Percentiles rank a stretch among this genome's conserved stretches.
Evolutionary conservation across 108 stramenopile genomes (phyloP).

Genomic region (Pseudonitzschia multistriata): DNA sequence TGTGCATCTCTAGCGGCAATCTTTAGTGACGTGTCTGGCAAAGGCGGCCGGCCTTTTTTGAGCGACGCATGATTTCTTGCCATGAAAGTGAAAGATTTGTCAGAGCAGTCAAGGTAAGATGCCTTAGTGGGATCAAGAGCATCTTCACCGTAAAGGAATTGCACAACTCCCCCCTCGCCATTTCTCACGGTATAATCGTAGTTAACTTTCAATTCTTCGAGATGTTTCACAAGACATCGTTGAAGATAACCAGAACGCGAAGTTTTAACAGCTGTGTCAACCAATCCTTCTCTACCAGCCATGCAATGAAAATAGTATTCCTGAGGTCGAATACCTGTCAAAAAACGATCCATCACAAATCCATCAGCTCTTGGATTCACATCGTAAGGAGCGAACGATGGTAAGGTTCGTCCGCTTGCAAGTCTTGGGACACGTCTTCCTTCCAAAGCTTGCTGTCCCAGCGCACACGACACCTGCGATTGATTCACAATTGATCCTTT

Average conservation of each 20-base stretch:
- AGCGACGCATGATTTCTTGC: slow-evolving; percentile 87
- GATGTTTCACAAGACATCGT: slow-evolving; percentile 97
- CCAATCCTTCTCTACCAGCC: slow-evolving; percentile 98
- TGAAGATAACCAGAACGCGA: slow-evolving; percentile 98
- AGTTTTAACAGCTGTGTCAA: slow-evolving; percentile 98
- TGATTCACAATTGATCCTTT: slow-evolving; percentile 99
- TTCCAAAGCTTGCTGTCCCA: slow-evolving; percentile 99
- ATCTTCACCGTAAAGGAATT: slow-evolving; percentile 99
- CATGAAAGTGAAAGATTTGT: slow-evolving; percentile 82
- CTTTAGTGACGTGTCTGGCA: slow-evolving; percentile 58
- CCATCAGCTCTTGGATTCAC: slow-evolving; percentile 97
- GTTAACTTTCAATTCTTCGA: slow-evolving; percentile 92
- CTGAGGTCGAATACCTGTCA: slow-evolving; percentile 96
- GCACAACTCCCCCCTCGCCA: slow-evolving; percentile 95
- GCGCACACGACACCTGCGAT: slow-evolving; percentile 95
- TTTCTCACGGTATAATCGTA: slow-evolving; percentile 99
- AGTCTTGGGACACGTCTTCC: slow-evolving; percentile 98
- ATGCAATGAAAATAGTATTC: slow-evolving; percentile 99
- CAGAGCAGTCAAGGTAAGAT: slow-evolving; percentile 80
- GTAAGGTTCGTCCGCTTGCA: slow-evolving; percentile 95
- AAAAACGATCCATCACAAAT: slow-evolving; percentile 97
- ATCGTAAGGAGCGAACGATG: slow-evolving; percentile 96
- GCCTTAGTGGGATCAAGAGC: slow-evolving; percentile 94
- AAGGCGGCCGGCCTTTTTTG: slow-evolving; percentile 46
- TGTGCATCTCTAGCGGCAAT: slow-evolving; percentile 58